phyloP scores from a whole-genome alignment of 129 eudicot genomes.

The Flaveria trinervia region DNA sequence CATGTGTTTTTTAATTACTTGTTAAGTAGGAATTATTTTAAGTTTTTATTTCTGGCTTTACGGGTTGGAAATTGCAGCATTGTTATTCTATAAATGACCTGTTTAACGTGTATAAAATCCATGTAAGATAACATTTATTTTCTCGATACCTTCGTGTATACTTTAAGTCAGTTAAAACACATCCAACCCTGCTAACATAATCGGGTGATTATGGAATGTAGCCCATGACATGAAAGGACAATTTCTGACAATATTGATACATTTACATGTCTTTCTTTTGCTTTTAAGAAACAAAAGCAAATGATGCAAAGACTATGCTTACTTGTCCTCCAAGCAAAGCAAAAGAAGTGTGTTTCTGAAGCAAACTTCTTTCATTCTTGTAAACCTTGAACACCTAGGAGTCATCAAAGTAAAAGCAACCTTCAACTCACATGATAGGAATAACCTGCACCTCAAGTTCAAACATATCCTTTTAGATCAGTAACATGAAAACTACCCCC shows the following conservation, averaged over 20 bases:
- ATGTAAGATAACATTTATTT: neutral
- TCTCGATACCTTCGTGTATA: no score
- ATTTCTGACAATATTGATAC: neutral
- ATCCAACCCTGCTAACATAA: slow-evolving; percentile 1
- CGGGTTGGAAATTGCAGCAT: neutral
- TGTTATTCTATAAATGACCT: neutral
- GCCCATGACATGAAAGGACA: neutral
- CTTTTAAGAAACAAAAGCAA: slow-evolving; percentile 20
- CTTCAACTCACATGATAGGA: slow-evolving; percentile 27
- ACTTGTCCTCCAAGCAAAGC: slow-evolving; percentile 27
- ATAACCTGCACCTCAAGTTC: slow-evolving; percentile 23
- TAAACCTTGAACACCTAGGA: neutral
- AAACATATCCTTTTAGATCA: slow-evolving; percentile 16
- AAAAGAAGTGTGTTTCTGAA: slow-evolving; percentile 24
- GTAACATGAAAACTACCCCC: slow-evolving; percentile 6
- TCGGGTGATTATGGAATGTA: neutral
- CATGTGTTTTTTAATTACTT: neutral
- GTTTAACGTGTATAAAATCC: neutral
- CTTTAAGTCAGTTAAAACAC: no score
- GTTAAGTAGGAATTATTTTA: slow-evolving; percentile 9
- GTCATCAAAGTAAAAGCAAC: slow-evolving; percentile 24
- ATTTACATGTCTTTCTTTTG: slow-evolving; percentile 16
- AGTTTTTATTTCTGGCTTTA: neutral
- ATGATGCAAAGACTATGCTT: slow-evolving; percentile 10
- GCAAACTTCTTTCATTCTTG: slow-evolving; percentile 19